Evolutionary conservation across 2,329 filamentous ascomycete species (phyloP).

Genomic region (Ustilaginoidea virens): DNA sequence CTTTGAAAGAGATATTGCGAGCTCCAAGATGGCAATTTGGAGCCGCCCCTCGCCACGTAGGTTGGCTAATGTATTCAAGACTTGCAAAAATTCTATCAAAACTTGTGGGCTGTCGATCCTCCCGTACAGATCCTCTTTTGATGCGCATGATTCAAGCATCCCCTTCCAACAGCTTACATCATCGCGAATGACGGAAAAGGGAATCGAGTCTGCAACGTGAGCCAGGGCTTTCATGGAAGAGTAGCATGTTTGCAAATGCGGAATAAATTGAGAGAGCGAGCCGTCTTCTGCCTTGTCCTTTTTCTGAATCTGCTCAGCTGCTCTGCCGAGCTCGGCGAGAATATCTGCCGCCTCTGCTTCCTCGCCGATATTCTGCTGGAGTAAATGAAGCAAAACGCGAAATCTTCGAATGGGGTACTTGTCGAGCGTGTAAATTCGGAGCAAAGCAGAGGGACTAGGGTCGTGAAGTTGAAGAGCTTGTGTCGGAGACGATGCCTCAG

Average conservation of each 20-base stretch:
- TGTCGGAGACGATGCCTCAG: constrained; percentile 18
- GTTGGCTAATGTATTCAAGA: constrained; percentile 33
- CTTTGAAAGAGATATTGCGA: constrained; percentile 26
- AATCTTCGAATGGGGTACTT: constrained; percentile 37
- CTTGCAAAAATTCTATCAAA: constrained; percentile 33
- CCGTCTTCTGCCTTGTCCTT: constrained; percentile 28
- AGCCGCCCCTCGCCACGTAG: constrained; percentile 33
- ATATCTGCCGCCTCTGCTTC: constrained; percentile 23
- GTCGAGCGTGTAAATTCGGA: constrained; percentile 33
- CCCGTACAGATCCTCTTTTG: constrained; percentile 24
- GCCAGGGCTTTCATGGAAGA: constrained; percentile 28
- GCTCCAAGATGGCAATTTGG: constrained; percentile 29
- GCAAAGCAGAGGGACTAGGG: constrained; percentile 27
- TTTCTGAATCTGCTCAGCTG: constrained; percentile 18
- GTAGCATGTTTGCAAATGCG: constrained; percentile 31
- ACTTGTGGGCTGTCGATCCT: constrained; percentile 33
- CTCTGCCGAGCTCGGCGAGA: constrained; percentile 21
- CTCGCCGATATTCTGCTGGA: constrained; percentile 32
- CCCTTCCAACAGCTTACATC: constrained; percentile 29
- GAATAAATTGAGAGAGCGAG: constrained; percentile 26
- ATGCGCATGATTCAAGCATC: constrained; percentile 22
- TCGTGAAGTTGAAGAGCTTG: constrained; percentile 26
- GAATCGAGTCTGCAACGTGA: constrained; percentile 17
- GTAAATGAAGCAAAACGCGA: constrained; percentile 33
- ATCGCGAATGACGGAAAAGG: constrained; percentile 16